Percentiles rank a stretch among this genome's conserved stretches.
These are phyloP conservation scores for Strobilomyces dryophilus DNA, from an alignment of 768 basidiomycete genomes.

Conservation along the genomic window DNA sequence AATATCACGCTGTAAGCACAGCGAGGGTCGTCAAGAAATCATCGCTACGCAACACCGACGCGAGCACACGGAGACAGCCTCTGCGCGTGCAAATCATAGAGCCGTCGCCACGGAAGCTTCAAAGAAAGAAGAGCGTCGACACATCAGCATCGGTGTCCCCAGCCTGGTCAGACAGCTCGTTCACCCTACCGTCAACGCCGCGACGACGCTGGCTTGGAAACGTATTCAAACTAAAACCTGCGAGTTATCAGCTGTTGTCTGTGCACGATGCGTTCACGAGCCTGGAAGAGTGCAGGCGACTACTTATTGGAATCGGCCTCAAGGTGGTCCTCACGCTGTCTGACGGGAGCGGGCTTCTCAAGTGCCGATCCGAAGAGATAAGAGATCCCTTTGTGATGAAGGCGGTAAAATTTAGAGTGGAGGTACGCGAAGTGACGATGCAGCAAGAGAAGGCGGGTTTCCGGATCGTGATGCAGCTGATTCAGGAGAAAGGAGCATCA, in stretches of 20 bases:
- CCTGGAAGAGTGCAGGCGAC: slow-evolving; percentile 64
- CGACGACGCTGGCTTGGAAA: slow-evolving; percentile 79
- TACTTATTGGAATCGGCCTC: slow-evolving; percentile 71
- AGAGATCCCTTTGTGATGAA: slow-evolving; percentile 57
- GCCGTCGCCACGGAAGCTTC: slow-evolving; percentile 40
- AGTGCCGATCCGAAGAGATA: slow-evolving; percentile 71
- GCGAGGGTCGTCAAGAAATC: slow-evolving; percentile 37
- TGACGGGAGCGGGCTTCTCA: slow-evolving; percentile 63
- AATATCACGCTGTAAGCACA: slow-evolving; percentile 1
- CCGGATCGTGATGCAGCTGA: slow-evolving; percentile 57
- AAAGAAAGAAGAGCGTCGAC: slow-evolving; percentile 21
- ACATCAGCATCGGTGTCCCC: slow-evolving; percentile 30
- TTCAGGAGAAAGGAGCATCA: slow-evolving; percentile 84
- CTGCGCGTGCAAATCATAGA: slow-evolving; percentile 53
- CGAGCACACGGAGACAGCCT: slow-evolving; percentile 13
- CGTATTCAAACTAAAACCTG: slow-evolving; percentile 82
- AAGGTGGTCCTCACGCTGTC: slow-evolving; percentile 61
- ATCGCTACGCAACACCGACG: slow-evolving; percentile 37
- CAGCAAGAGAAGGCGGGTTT: slow-evolving; percentile 44
- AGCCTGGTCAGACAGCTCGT: slow-evolving; percentile 45
- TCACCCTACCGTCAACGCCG: slow-evolving; percentile 41
- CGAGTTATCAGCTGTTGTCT: slow-evolving; percentile 55
- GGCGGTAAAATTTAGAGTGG: slow-evolving; percentile 78
- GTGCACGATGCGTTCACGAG: slow-evolving; percentile 58
- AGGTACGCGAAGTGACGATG: slow-evolving; percentile 47